A percentile compares a stretch with the other conserved stretches of the same genome.
Evolutionary conservation across 2,329 filamentous ascomycete species (phyloP).

Genomic region (Fusarium tricinctum): DNA sequence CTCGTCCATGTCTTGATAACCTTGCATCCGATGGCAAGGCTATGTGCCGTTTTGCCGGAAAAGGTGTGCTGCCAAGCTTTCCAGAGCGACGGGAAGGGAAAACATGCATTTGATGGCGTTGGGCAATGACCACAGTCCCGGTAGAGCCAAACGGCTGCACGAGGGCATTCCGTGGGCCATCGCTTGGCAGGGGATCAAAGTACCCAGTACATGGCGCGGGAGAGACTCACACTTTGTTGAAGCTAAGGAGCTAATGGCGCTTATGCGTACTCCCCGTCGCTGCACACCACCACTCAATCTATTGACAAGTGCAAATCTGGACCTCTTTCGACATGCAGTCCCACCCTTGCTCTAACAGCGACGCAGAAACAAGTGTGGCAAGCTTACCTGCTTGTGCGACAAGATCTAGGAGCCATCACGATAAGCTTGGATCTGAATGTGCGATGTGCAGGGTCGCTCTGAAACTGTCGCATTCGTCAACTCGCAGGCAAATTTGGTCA

Average conservation of each 20-base stretch:
- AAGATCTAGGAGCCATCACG: slow-evolving; percentile 27
- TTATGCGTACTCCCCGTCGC: slow-evolving; percentile 43
- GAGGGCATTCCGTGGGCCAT: slow-evolving; percentile 4
- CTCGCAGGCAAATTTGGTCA: slow-evolving; percentile 27
- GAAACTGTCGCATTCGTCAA: slow-evolving; percentile 41
- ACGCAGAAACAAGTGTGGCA: not conserved
- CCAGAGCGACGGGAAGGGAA: slow-evolving; percentile 29
- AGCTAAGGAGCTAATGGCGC: slow-evolving; percentile 6
- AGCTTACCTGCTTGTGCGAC: slow-evolving; percentile 16
- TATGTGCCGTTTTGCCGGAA: slow-evolving; percentile 45
- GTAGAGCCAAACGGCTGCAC: slow-evolving; percentile 27
- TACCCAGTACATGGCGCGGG: slow-evolving; percentile 25
- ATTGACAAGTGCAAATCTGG: slow-evolving; percentile 36
- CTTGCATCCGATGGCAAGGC: slow-evolving; percentile 13
- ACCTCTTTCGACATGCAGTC: slow-evolving; percentile 14
- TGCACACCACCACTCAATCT: slow-evolving; percentile 33
- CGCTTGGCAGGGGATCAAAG: slow-evolving; percentile 28
- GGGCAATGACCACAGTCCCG: slow-evolving; percentile 41
- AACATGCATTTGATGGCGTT: slow-evolving; percentile 32
- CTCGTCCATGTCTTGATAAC: slow-evolving; percentile 9
- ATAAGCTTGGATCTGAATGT: slow-evolving; percentile 4
- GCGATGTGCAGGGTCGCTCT: slow-evolving; percentile 5
- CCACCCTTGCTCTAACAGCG: slow-evolving; percentile 11
- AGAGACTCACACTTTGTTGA: not conserved
- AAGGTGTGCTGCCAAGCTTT: slow-evolving; percentile 45